phyloP scores from a whole-genome alignment of 2,329 filamentous ascomycete species.

The Ceratocystis alfenasii region DNA sequence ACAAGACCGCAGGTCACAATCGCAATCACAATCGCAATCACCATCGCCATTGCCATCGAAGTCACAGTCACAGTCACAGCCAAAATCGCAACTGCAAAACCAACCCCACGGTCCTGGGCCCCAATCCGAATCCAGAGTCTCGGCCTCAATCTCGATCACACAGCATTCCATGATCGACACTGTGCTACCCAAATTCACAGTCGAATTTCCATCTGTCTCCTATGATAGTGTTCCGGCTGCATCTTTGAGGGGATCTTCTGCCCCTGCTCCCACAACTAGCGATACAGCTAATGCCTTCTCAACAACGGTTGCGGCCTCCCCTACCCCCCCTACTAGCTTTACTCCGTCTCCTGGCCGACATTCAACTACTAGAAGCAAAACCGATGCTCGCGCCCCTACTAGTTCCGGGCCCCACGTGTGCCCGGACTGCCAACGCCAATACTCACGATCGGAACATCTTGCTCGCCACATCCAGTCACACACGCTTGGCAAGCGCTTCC shows the following conservation, averaged over 20 bases:
- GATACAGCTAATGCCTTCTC: not conserved
- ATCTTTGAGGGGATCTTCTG: not conserved
- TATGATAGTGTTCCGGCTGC: not conserved
- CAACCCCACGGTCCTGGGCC: not conserved
- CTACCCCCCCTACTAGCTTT: slow-evolving; percentile 15
- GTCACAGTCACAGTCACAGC: too few relatives aligned
- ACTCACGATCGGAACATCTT: slow-evolving; percentile 43
- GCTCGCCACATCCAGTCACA: slow-evolving; percentile 42
- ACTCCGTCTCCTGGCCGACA: slow-evolving; percentile 13
- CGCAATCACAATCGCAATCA: too few relatives aligned
- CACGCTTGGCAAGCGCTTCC: slow-evolving; percentile 39
- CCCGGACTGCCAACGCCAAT: slow-evolving; percentile 40
- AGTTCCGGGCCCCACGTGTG: slow-evolving; percentile 32
- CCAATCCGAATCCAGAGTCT: not conserved
- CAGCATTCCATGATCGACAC: not conserved
- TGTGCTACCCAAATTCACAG: not conserved
- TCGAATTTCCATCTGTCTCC: not conserved
- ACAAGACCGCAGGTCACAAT: not conserved
- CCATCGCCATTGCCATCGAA: too few relatives aligned
- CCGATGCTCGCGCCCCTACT: slow-evolving; percentile 3
- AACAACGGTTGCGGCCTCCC: not conserved
- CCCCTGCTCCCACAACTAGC: not conserved
- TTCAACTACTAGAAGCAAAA: not conserved
- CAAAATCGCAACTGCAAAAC: not conserved
- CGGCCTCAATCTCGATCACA: not conserved